phyloP scores from a whole-genome alignment of 305 asterid species.

The Striga hermonthica region DNA sequence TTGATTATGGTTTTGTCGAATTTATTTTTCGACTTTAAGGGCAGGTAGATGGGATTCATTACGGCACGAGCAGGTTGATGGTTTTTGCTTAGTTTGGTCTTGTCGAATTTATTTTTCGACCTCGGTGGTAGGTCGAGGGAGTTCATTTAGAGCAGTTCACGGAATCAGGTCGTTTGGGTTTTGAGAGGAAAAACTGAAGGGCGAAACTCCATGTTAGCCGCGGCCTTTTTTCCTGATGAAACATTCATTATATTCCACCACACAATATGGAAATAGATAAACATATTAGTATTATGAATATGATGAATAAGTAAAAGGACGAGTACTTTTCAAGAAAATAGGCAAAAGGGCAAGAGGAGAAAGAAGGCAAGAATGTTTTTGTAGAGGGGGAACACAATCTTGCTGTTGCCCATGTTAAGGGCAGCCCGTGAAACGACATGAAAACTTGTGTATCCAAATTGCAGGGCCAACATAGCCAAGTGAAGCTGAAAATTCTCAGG shows the following conservation, averaged over 20 bases:
- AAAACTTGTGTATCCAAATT: slow-evolving; percentile 85
- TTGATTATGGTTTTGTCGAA: too few relatives aligned
- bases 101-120: too few relatives aligned
- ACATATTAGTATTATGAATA: neutral
- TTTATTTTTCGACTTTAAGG: too few relatives aligned
- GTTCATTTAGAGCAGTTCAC: too few relatives aligned
- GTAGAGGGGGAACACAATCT: slow-evolving; percentile 75
- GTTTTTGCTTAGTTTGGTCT: too few relatives aligned
- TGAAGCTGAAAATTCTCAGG: slow-evolving; percentile 81
- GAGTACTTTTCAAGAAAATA: slow-evolving; percentile 74
- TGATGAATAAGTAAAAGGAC: too few relatives aligned
- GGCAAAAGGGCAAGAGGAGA: slow-evolving; percentile 77
- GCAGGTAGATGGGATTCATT: too few relatives aligned
- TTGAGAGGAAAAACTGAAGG: slow-evolving; percentile 76
- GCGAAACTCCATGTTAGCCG: slow-evolving; percentile 55
- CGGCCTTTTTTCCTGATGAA: slow-evolving; percentile 80
- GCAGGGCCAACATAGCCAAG: slow-evolving; percentile 73
- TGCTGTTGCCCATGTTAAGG: slow-evolving; percentile 85
- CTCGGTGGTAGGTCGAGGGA: too few relatives aligned
- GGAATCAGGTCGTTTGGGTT: too few relatives aligned
- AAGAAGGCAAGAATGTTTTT: slow-evolving; percentile 71
- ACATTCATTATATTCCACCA: neutral
- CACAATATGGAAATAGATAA: too few relatives aligned
- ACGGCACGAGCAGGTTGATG: too few relatives aligned
- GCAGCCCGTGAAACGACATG: slow-evolving; percentile 80